Conservation (phyloP, 2,329 filamentous ascomycete genomes). For the Phaeophleospora eucalypticola region DNA sequence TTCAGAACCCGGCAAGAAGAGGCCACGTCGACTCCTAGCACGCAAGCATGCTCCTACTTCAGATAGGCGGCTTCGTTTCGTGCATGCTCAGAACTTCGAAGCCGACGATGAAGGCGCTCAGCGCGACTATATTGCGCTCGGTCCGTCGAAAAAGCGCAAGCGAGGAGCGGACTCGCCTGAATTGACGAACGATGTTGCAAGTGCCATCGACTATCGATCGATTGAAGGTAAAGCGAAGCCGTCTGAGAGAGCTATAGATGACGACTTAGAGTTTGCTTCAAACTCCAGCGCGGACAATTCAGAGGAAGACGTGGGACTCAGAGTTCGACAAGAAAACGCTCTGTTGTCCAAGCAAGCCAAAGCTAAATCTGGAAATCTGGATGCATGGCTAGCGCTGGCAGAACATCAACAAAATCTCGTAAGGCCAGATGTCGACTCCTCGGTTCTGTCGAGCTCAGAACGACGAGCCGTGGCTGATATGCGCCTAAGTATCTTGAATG, state of each 20-base stretch:
- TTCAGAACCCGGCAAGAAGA: background rate
- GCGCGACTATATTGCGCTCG: slow-evolving; percentile 19
- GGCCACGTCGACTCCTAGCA: slow-evolving; percentile 10
- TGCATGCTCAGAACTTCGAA: slow-evolving; percentile 4
- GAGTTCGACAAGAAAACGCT: slow-evolving; percentile 51
- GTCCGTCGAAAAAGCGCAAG: slow-evolving; percentile 18
- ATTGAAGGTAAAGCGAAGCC: slow-evolving; percentile 33
- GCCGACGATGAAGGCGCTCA: background rate
- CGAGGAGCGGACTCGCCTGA: slow-evolving; percentile 14
- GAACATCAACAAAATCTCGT: slow-evolving; percentile 70
- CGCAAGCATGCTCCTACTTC: slow-evolving; percentile 11
- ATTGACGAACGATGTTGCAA: slow-evolving; percentile 9
- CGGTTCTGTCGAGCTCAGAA: slow-evolving; percentile 56
- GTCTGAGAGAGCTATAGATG: slow-evolving; percentile 26
- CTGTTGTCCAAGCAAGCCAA: slow-evolving; percentile 62
- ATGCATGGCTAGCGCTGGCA: slow-evolving; percentile 75
- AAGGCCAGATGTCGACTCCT: slow-evolving; percentile 44
- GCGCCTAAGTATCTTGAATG: slow-evolving; percentile 73
- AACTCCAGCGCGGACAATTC: slow-evolving; percentile 21
- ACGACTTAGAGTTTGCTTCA: slow-evolving; percentile 36
- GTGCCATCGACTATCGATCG: slow-evolving; percentile 36
- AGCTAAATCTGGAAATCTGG: slow-evolving; percentile 61
- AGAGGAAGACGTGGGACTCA: slow-evolving; percentile 21
- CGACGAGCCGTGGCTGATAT: slow-evolving; percentile 69
- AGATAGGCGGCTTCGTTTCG: slow-evolving; percentile 9